Evolutionary conservation across 306 rosid genomes (phyloP).

Genomic region (Astragalus glycyphyllos): DNA sequence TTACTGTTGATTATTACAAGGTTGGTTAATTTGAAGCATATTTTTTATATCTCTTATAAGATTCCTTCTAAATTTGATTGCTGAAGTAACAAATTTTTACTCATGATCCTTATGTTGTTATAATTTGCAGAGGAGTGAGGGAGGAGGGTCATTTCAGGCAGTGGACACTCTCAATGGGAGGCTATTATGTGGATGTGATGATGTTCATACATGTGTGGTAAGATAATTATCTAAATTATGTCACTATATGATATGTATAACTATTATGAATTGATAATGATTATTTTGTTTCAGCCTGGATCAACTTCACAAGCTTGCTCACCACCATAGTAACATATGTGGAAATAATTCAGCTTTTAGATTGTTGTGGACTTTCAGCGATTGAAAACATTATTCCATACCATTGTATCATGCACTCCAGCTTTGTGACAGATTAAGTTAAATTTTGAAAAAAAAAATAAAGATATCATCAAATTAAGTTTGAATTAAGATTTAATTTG

Average conservation of each 20-base stretch:
- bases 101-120: neutral
- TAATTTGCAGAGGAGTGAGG: slow-evolving; percentile 73
- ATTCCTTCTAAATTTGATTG: neutral
- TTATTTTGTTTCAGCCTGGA: slow-evolving; percentile 51
- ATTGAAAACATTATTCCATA: neutral
- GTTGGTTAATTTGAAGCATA: slow-evolving; percentile 35
- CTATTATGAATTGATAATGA: neutral
- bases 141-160: slow-evolving; percentile 88
- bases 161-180: slow-evolving; percentile 75
- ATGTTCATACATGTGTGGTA: slow-evolving; percentile 73
- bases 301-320: slow-evolving; percentile 57
- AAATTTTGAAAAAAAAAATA: neutral
- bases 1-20: slow-evolving; percentile 82
- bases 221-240: slow-evolving; percentile 16
- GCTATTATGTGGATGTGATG: slow-evolving; percentile 74
- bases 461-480: neutral
- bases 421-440: neutral
- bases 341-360: neutral
- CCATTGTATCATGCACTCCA: neutral
- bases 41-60: neutral
- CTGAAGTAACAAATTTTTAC: neutral
- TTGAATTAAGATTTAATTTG: neutral
- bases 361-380: neutral
- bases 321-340: slow-evolving; percentile 2
- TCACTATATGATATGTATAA: neutral